A percentile compares a stretch with the other conserved stretches of the same genome.
phyloP scores from a whole-genome alignment of 1,284 basidiomycete genomes.

The Boletus smithii region DNA sequence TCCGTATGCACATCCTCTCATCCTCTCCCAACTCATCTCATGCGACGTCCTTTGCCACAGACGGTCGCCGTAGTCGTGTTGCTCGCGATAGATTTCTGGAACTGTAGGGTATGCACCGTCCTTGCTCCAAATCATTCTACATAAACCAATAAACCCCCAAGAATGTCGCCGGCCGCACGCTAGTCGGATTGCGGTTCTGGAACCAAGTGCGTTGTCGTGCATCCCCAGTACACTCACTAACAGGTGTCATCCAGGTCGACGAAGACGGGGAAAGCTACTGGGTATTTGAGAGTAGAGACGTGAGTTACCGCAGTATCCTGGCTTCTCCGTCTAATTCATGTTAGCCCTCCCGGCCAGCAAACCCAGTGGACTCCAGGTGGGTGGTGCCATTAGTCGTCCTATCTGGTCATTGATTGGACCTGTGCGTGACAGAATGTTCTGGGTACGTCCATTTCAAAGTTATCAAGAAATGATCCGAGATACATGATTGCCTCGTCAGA shows the following conservation, averaged over 20 bases:
- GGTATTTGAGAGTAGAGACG: constrained; percentile 94
- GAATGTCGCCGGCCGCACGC: constrained; percentile 88
- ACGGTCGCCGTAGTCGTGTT: constrained; percentile 89
- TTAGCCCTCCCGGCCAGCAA: constrained; percentile 86
- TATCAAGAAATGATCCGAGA: constrained; percentile 1
- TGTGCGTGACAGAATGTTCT: constrained; percentile 74
- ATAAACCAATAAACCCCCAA: constrained; percentile 31
- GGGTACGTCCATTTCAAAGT: constrained; percentile 48
- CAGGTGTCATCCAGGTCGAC: constrained; percentile 58
- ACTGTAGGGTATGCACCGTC: constrained; percentile 65
- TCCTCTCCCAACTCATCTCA: constrained; percentile 3
- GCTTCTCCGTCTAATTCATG: constrained; percentile 9
- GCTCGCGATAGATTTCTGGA: constrained; percentile 96
- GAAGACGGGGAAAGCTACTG: constrained; percentile 94
- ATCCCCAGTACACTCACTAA: constrained; percentile 9
- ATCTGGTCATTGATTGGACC: constrained; percentile 8
- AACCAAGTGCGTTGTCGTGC: constrained; percentile 64
- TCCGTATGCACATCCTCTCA: constrained; percentile 53
- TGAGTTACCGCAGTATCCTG: constrained; percentile 38
- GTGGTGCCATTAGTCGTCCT: constrained; percentile 27
- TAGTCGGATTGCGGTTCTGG: constrained; percentile 94
- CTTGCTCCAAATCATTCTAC: neutral
- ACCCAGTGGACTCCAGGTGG: constrained; percentile 86
- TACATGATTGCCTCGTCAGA: constrained; percentile 43
- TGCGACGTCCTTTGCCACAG: constrained; percentile 39